phyloP scores from a whole-genome alignment of 805 yeast species.

The Schizosaccharomyces octosporus region DNA sequence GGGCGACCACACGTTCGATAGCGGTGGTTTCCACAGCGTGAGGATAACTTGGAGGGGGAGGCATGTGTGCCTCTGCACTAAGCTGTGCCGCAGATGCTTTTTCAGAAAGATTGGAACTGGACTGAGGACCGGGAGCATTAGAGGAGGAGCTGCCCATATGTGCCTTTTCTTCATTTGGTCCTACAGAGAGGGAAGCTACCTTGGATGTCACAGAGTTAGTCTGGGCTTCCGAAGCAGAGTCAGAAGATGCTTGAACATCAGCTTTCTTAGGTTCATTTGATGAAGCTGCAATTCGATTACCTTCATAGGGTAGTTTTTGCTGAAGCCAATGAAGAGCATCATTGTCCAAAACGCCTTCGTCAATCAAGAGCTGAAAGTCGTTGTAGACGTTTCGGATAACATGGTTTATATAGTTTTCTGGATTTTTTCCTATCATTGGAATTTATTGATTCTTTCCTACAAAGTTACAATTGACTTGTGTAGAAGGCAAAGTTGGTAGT shows the following conservation, averaged over 20 bases:
- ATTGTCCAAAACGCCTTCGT: neutral
- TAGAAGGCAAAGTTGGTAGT: too few relatives aligned
- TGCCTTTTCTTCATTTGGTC: too few relatives aligned
- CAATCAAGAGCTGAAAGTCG: neutral
- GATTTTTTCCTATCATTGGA: too few relatives aligned
- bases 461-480: too few relatives aligned
- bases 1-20: neutral
- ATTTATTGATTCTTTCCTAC: too few relatives aligned
- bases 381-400: neutral
- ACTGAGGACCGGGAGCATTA: neutral
- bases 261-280: neutral
- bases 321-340: neutral
- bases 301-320: neutral
- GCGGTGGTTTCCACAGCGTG: neutral
- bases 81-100: neutral
- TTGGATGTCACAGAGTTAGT: too few relatives aligned
- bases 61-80: neutral
- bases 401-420: neutral
- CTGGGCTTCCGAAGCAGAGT: neutral
- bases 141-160: too few relatives aligned
- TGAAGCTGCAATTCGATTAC: neutral
- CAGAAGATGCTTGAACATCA: neutral
- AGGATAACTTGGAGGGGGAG: neutral
- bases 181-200: too few relatives aligned
- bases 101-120: neutral